These are phyloP conservation scores for Tylopilus orsonianus DNA, from an alignment of 1,284 basidiomycete species.

Conservation along the genomic window DNA sequence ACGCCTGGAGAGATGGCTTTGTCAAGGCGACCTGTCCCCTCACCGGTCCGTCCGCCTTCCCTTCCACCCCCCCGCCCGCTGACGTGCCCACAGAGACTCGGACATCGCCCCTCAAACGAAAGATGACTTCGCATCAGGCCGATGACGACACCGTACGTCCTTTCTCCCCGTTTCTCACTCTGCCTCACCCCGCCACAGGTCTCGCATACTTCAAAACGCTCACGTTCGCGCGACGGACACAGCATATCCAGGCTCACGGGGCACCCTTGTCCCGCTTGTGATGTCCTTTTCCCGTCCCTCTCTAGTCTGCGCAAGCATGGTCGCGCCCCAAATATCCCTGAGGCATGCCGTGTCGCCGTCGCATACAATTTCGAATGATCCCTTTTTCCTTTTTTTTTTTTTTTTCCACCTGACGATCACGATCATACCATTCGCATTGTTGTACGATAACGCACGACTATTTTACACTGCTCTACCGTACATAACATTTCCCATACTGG, in stretches of 20 bases:
- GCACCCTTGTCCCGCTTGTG: slow-evolving; percentile 67
- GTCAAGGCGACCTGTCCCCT: slow-evolving; percentile 32
- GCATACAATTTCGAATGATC: slow-evolving; percentile 66
- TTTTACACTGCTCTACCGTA: slow-evolving; percentile 28
- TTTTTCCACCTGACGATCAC: slow-evolving; percentile 20
- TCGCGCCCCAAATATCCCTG: slow-evolving; percentile 47
- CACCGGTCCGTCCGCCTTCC: slow-evolving; percentile 33
- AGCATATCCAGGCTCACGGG: slow-evolving; percentile 32
- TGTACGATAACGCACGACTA: slow-evolving; percentile 36
- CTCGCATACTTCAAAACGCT: slow-evolving; percentile 55
- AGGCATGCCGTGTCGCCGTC: slow-evolving; percentile 70
- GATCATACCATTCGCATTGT: slow-evolving; percentile 25
- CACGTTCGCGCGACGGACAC: slow-evolving; percentile 43
- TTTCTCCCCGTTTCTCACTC: not conserved
- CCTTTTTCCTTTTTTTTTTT: not conserved
- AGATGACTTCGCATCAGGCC: slow-evolving; percentile 22
- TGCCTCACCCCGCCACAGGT: slow-evolving; percentile 33
- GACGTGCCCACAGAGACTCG: slow-evolving; percentile 15
- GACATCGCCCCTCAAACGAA: slow-evolving; percentile 29
- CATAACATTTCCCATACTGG: slow-evolving; percentile 29
- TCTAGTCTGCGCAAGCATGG: slow-evolving; percentile 61
- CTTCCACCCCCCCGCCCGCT: slow-evolving; percentile 8
- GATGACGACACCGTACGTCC: slow-evolving; percentile 48
- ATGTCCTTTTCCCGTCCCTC: slow-evolving; percentile 57
- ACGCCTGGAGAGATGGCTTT: slow-evolving; percentile 60